Evolutionary conservation across 768 basidiomycete genomes (phyloP).

Genomic region (Hypsizygus marmoreus): DNA sequence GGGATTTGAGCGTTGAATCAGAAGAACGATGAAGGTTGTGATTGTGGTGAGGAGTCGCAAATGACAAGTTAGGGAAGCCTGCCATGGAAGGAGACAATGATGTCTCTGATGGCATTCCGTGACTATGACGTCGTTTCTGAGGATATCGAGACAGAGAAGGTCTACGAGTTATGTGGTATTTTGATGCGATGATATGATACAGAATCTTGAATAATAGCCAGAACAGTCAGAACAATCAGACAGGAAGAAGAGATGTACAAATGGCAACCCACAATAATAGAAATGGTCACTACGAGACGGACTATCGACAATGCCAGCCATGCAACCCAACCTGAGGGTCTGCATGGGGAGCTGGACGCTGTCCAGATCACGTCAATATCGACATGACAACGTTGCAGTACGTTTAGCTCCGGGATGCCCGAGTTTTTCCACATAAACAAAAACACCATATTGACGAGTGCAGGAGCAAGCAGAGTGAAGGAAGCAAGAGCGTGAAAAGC

Average conservation of each 20-base stretch:
- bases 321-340: slow-evolving; percentile 43
- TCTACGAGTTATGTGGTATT: slow-evolving; percentile 27
- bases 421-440: slow-evolving; percentile 54
- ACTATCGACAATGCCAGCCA: slow-evolving; percentile 58
- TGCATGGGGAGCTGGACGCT: slow-evolving; percentile 26
- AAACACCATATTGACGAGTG: slow-evolving; percentile 57
- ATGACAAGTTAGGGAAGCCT: slow-evolving; percentile 7
- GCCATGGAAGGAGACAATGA: slow-evolving; percentile 20
- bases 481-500: slow-evolving; percentile 45
- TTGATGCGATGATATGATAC: slow-evolving; percentile 26
- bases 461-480: slow-evolving; percentile 50
- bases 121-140: slow-evolving; percentile 13
- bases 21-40: slow-evolving; percentile 20
- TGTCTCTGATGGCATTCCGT: slow-evolving; percentile 14
- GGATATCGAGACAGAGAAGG: slow-evolving; percentile 22
- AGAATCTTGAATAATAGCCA: slow-evolving; percentile 20
- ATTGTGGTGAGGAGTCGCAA: slow-evolving; percentile 2
- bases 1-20: slow-evolving; percentile 21
- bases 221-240: slow-evolving; percentile 6
- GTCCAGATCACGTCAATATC: slow-evolving; percentile 74
- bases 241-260: not conserved
- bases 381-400: slow-evolving; percentile 53
- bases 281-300: slow-evolving; percentile 54
- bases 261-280: slow-evolving; percentile 50
- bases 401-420: slow-evolving; percentile 34